These are phyloP conservation scores for Penicillium riverlandense DNA, from an alignment of 495 filamentous ascomycete species.

Conservation along the genomic window DNA sequence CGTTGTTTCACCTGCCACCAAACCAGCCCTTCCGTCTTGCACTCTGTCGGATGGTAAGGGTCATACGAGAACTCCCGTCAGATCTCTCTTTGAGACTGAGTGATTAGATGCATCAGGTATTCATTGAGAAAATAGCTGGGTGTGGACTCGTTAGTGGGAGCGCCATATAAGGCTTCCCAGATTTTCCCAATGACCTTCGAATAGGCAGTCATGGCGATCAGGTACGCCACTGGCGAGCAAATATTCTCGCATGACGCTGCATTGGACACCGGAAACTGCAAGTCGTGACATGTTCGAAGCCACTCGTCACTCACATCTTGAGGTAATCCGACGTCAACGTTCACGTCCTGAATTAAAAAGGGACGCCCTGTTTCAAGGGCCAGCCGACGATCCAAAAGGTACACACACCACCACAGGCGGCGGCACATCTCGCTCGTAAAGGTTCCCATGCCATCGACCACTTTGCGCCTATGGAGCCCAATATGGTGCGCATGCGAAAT, in stretches of 20 bases:
- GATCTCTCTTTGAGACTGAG: constrained; percentile 12
- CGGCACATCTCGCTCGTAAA: constrained; percentile 14
- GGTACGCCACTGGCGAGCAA: constrained; percentile 5
- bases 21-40: background rate
- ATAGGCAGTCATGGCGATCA: constrained; percentile 17
- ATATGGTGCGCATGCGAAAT: constrained; percentile 21
- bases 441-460: constrained; percentile 6
- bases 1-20: constrained; percentile 19
- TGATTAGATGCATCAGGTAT: constrained; percentile 13
- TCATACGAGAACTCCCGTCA: constrained; percentile 11
- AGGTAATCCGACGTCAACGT: constrained; percentile 17
- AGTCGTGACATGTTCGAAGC: constrained; percentile 5
- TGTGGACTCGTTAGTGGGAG: constrained; percentile 4
- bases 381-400: constrained; percentile 17
- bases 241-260: background rate
- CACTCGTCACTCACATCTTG: constrained; percentile 12
- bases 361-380: constrained; percentile 21
- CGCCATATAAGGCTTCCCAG: constrained; percentile 21
- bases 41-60: background rate
- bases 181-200: constrained; percentile 19
- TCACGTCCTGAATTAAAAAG: constrained; percentile 19
- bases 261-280: background rate
- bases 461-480: constrained; percentile 14
- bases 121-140: constrained; percentile 12
- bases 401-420: constrained; percentile 21